Evolutionary conservation across 140 eudicot genomes (phyloP), one percentile per base, ranked within the genome.

Genomic region (Ambrosia hybrid): DNA sequence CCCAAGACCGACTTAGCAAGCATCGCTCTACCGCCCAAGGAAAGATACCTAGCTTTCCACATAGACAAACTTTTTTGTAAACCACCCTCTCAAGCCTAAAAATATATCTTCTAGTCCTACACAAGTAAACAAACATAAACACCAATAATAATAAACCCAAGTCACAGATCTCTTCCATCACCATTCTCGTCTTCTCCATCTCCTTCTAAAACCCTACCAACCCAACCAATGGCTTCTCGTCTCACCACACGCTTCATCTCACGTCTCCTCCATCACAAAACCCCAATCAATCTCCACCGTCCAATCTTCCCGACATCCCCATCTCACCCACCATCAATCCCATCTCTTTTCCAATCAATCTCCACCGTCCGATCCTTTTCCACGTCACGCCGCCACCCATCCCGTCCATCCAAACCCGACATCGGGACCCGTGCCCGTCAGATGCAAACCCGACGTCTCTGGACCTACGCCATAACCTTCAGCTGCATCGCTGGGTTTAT

Each of bases 361-460:
- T 10, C 70, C 39, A 36, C 68, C 55, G 8, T 59, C 77, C 88
- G 83, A 21, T 63, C 67, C 74, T 69, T 86, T 65, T 91, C 91
- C n/a, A 75, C 92, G 77, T 49, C 69, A 55, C 83, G 80, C 26
- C 85, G 85, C 76, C 84, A 73, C 73, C 78, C 88, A 3, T 57
- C 71, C 15, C 84, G 83, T 1, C 21, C 83, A 10, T 39, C 61
- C 36, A 81, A 75, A 55, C 59, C 80, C 68, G 89, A 84, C 83
- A 88, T 91, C 78, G 93, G 86, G 0, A 94, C 95, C 30, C 86
- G 89, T 9, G 89, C 96, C 30, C 92, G 96, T 9, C 98, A 91
- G 51, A 85, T 87, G 80, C 96, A 90, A 76, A 86, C 68, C 78
- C 91, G 95, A 6, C 92, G 96, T 14, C 91, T 92, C 75, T 91